Conservation (phyloP, 2,329 filamentous ascomycete genomes). For the Pyrenochaeta sp. region DNA sequence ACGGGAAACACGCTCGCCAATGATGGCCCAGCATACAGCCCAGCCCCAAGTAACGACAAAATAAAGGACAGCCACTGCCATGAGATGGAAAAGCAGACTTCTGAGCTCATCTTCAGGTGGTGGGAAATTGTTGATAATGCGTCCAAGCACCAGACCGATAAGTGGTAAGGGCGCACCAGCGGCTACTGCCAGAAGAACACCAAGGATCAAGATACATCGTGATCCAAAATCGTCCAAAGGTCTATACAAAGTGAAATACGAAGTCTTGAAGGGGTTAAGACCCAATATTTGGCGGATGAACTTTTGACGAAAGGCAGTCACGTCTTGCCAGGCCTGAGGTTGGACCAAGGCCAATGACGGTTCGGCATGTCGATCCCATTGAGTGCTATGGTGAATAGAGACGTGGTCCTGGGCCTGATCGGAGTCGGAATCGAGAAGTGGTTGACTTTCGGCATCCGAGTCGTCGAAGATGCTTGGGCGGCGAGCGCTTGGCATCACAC, state of each 20-base stretch:
- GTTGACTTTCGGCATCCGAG: constrained; percentile 23
- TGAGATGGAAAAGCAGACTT: constrained; percentile 52
- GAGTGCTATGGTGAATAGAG: constrained; percentile 28
- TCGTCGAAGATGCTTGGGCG: constrained; percentile 17
- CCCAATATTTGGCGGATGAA: constrained; percentile 51
- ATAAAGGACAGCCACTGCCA: constrained; percentile 56
- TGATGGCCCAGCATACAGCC: constrained; percentile 58
- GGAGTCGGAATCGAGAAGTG: constrained; percentile 30
- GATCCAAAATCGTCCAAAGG: constrained; percentile 53
- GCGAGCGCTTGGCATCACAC: constrained; percentile 8
- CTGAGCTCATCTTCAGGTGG: constrained; percentile 54
- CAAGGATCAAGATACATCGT: constrained; percentile 42
- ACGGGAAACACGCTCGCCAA: constrained; percentile 59
- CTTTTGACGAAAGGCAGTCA: constrained; percentile 39
- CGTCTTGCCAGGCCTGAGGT: constrained; percentile 39
- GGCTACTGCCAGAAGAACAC: constrained; percentile 55
- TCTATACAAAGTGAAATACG: constrained; percentile 58
- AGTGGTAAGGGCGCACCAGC: constrained; percentile 65
- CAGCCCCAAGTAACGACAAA: constrained; percentile 60
- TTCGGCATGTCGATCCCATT: constrained; percentile 45
- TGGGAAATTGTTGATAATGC: constrained; percentile 60
- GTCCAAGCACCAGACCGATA: constrained; percentile 65
- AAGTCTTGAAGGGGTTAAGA: constrained; percentile 55
- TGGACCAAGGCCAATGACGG: constrained; percentile 45
- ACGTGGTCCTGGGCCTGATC: constrained; percentile 18